Percentiles rank a stretch among this genome's conserved stretches.
phyloP scores from a whole-genome alignment of 2,329 filamentous ascomycete genomes.

The Ceratocystis huliohia region DNA sequence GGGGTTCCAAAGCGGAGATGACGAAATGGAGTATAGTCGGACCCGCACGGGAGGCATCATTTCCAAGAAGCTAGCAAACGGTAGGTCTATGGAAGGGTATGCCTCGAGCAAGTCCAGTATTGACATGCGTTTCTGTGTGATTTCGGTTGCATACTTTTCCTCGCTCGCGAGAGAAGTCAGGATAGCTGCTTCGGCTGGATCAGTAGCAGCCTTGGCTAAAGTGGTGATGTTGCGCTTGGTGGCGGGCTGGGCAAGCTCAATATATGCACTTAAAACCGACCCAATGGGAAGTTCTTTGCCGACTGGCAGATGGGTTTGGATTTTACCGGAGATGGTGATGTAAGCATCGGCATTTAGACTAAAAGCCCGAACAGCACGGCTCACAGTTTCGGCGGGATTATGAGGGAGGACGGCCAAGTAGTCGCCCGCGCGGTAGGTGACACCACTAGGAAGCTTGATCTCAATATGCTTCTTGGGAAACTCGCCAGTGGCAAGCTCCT shows the following conservation, averaged over 20 bases:
- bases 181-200: slow-evolving; percentile 32
- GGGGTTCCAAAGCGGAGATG: slow-evolving; percentile 50
- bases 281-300: slow-evolving; percentile 45
- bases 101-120: slow-evolving; percentile 58
- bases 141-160: slow-evolving; percentile 36
- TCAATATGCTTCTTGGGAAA: slow-evolving; percentile 52
- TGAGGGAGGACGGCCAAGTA: slow-evolving; percentile 63
- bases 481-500: slow-evolving; percentile 38
- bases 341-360: slow-evolving; percentile 55
- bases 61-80: slow-evolving; percentile 53
- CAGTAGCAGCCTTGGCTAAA: slow-evolving; percentile 37
- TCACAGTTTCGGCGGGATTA: slow-evolving; percentile 51
- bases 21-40: slow-evolving; percentile 70
- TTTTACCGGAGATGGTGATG: slow-evolving; percentile 45
- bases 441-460: slow-evolving; percentile 52
- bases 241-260: slow-evolving; percentile 60
- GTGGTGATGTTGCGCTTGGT: slow-evolving; percentile 46
- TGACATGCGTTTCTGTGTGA: slow-evolving; percentile 46
- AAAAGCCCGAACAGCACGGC: slow-evolving; percentile 52
- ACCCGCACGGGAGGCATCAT: slow-evolving; percentile 67
- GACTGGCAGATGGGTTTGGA: slow-evolving; percentile 42
- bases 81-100: slow-evolving; percentile 45
- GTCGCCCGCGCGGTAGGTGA: slow-evolving; percentile 59
- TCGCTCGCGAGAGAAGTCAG: slow-evolving; percentile 36
- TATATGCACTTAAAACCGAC: slow-evolving; percentile 54